A percentile compares a stretch with the other conserved stretches of the same genome.
These are phyloP conservation scores for Forsythia viridissima DNA, from an alignment of 257 asterid species.

Conservation along the genomic window DNA sequence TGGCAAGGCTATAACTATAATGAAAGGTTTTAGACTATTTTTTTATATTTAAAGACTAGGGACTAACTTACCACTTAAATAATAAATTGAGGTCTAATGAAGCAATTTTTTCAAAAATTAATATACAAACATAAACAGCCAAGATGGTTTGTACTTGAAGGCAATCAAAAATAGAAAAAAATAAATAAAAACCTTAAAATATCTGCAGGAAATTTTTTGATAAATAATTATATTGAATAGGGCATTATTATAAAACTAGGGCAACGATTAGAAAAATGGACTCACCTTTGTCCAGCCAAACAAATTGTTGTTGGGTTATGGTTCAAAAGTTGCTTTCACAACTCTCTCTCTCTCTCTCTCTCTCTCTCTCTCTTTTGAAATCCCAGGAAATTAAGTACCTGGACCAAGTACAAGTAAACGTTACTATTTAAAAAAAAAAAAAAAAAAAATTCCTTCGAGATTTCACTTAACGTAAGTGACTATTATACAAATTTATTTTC, in stretches of 20 bases:
- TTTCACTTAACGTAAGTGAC: no score
- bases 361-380: constrained; percentile 10
- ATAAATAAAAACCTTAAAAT: background rate
- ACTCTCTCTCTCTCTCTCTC: constrained; percentile 17
- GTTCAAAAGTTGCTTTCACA: constrained; percentile 17
- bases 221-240: no score
- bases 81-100: background rate
- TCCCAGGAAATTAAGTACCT: constrained; percentile 25
- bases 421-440: background rate
- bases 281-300: constrained; percentile 32
- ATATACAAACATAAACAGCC: background rate
- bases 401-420: background rate
- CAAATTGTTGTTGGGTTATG: constrained; percentile 31
- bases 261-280: constrained; percentile 39
- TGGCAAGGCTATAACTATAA: no score
- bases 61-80: background rate
- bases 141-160: background rate
- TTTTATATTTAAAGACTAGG: background rate
- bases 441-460: background rate
- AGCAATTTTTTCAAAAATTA: background rate
- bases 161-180: background rate
- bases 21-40: background rate
- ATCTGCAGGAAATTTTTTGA: background rate
- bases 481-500: background rate
- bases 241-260: background rate